Percentiles rank a stretch among this genome's conserved stretches.
Conservation (phyloP, 495 filamentous ascomycete species). For the Geoglossum glabrum region DNA sequence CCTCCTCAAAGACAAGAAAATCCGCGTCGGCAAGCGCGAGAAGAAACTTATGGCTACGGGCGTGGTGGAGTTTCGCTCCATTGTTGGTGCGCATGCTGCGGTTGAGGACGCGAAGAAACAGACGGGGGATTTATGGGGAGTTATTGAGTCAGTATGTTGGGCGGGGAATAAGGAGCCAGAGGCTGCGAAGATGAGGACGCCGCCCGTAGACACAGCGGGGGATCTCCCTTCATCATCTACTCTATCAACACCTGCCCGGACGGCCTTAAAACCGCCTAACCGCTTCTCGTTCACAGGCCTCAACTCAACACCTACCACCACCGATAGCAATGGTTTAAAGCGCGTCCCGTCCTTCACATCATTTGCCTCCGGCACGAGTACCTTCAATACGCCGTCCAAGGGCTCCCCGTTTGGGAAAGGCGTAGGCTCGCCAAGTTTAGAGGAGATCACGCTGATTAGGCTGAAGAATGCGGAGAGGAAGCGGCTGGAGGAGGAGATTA, state of each 20-base stretch:
- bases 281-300: neutral
- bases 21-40: constrained; percentile 23
- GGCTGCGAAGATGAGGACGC: constrained; percentile 13
- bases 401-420: constrained; percentile 16
- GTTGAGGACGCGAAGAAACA: constrained; percentile 32
- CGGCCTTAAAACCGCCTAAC: neutral
- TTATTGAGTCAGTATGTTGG: constrained; percentile 36
- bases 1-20: constrained; percentile 33
- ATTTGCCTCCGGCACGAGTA: constrained; percentile 21
- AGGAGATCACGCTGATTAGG: constrained; percentile 40
- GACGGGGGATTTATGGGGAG: constrained; percentile 22
- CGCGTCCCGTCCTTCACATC: constrained; percentile 27
- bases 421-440: constrained; percentile 27
- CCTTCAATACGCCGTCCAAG: constrained; percentile 10
- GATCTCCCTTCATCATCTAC: constrained; percentile 10
- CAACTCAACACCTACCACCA: constrained; percentile 2
- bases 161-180: constrained; percentile 32
- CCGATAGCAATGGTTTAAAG: constrained; percentile 2
- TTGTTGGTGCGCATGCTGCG: constrained; percentile 39
- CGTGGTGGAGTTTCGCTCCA: constrained; percentile 34
- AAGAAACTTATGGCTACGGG: constrained; percentile 33
- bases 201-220: constrained; percentile 5
- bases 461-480: constrained; percentile 31
- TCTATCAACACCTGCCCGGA: neutral
- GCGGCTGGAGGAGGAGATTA: constrained; percentile 16